phyloP scores from a whole-genome alignment of 768 basidiomycete species.

The Dictyophora rubrovolvata region DNA sequence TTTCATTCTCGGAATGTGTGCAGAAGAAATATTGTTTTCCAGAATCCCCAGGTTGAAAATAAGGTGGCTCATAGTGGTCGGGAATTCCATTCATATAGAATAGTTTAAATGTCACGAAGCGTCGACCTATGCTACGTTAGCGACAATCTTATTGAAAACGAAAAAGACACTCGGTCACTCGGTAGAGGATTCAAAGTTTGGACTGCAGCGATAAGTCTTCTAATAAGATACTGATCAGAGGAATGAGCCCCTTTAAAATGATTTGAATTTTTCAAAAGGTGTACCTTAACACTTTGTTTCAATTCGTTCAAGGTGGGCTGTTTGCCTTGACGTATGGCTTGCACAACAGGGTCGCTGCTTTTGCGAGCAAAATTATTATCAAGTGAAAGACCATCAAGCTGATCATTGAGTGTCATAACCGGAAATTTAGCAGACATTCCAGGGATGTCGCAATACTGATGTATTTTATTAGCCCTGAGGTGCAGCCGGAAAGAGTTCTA shows the following conservation, averaged over 20 bases:
- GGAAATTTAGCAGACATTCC: constrained; percentile 54
- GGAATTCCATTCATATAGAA: constrained; percentile 78
- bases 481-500: neutral
- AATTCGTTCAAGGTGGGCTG: constrained; percentile 71
- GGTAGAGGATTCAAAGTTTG: constrained; percentile 73
- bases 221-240: constrained; percentile 50
- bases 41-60: constrained; percentile 62
- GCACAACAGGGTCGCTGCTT: constrained; percentile 45
- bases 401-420: constrained; percentile 62
- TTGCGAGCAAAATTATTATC: constrained; percentile 18
- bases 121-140: constrained; percentile 40
- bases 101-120: constrained; percentile 82
- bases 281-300: constrained; percentile 70
- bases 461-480: neutral
- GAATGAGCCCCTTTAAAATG: neutral
- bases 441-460: constrained; percentile 58
- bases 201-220: constrained; percentile 68
- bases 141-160: neutral
- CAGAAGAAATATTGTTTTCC: constrained; percentile 73
- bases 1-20: constrained; percentile 62
- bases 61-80: constrained; percentile 72
- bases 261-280: neutral
- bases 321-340: constrained; percentile 49
- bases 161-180: constrained; percentile 34
- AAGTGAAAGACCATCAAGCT: constrained; percentile 41